Base-by-base conservation (phyloP, 345 rosid species). In the Conringia planisiliqua region DNA sequence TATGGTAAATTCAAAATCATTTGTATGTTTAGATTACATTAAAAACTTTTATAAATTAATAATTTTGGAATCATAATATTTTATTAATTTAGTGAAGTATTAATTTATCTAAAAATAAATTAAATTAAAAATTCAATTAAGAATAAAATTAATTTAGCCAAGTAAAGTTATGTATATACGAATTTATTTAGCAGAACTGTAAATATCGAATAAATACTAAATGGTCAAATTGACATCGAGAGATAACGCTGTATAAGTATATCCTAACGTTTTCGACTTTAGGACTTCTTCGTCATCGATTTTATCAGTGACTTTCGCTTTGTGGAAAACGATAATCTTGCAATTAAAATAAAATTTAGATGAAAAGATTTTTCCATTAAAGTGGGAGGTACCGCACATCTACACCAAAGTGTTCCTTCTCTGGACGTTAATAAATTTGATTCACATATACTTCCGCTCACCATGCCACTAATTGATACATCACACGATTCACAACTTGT, bases 381-480 rank as follows among this genome's bases (percentile, higher is more conserved):
- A 56, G 13, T 55, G 48, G 40, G 48, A 73, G 18, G 18, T 43
- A 42, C 12, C 10, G 36, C 35, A 52, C 58, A 40, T 51, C 5
- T 62, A 51, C 33, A 54, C 47, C 35, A 56, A 66, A 56, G 26
- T 60, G 20, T 35, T 59, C 43, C 3, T 38, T 5, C 6, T n/a
- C 7, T 51, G 14, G 65, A 20, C 58, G 7, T 42, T 7, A n/a
- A 66, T 33, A 69, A 52, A 36, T 68, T 51, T 17, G 8, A 22
- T 60, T 62, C 79, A 75, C 69, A 75, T 62, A 24, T 52, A 70
- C 66, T 60, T 46, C 79, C 75, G 70, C 33, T 54, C 43, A 44
- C 26, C 59, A 76, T 62, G 75, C 70, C 79, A 62, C 79, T 69
- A 76, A 76, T 76, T 69, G 75, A 76, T 76, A 30, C 55, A 69